Percentiles rank a stretch among this genome's conserved stretches.
These are phyloP conservation scores for Aureobasidium sp. DNA, from an alignment of 2,329 filamentous ascomycete species.

Conservation along the genomic window DNA sequence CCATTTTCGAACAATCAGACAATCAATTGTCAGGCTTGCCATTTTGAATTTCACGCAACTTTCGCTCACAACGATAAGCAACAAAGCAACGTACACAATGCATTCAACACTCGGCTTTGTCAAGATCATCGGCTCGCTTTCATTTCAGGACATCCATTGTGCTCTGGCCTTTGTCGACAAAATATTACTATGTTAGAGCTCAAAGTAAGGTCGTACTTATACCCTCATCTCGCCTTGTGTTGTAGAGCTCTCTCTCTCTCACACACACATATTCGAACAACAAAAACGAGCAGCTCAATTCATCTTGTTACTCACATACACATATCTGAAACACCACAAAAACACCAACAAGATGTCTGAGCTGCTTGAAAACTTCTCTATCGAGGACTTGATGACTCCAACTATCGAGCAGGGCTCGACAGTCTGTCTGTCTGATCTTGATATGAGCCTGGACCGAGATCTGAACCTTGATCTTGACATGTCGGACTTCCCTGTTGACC, in stretches of 20 bases:
- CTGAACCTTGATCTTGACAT: not conserved
- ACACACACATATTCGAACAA: not conserved
- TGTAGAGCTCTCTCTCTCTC: no score
- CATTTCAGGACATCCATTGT: not conserved
- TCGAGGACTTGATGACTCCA: not conserved
- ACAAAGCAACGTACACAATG: not conserved
- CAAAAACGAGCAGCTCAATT: not conserved
- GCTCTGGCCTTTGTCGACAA: not conserved
- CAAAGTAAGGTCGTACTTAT: no score
- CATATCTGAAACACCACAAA: not conserved
- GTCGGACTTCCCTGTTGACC: not conserved
- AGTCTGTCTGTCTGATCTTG: not conserved
- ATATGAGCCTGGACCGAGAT: no score
- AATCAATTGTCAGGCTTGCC: no score
- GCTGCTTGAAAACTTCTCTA: slow-evolving; percentile 1
- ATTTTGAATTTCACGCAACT: no score
- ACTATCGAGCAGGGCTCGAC: slow-evolving; percentile 12
- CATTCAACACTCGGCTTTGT: not conserved
- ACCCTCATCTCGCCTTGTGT: no score
- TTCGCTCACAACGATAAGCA: not conserved
- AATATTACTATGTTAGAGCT: no score
- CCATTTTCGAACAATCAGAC: no score
- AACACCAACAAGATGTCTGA: slow-evolving; percentile 7
- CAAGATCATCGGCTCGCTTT: not conserved
- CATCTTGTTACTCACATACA: not conserved